Evolutionary conservation across 495 filamentous ascomycete species (phyloP), one percentile per base, ranked within the genome.

Genomic region (Xylaria venustula): DNA sequence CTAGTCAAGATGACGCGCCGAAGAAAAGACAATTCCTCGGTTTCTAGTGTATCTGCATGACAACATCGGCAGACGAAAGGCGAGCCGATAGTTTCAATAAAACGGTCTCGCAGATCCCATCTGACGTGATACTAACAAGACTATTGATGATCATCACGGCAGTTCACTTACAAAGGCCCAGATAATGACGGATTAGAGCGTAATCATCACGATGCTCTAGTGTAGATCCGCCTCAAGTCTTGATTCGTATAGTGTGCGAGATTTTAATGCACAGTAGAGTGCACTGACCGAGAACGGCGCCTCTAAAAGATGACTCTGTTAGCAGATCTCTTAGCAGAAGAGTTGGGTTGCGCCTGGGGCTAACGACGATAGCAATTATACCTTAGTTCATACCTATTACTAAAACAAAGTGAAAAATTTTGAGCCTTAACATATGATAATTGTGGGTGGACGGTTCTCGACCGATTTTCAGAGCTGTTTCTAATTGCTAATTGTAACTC

Each of bases 141-240:
- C 41, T 15, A 40, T 44, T 55, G 53, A 55, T 20, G 53, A 55
- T 55, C 53, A 45, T 30, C 53, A 23, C 53, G 53, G 53, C 53
- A 55, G 25, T 55, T 55, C n/a, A n/a, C 34, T 45, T 22, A 20
- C 32, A 53, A 11, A 12, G 15, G n/a, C 22, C 23, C 14, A 6
- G 5, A 52, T 12, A n/a, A 15, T 42, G 37, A 42, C 25, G 40
- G 41, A 30, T 15, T 17, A 42, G 34, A 41, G 51, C 51, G 36
- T 42, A 54, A 55, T 55, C 25, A 42, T 30, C 8, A 14, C 40
- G 26, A 20, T 55, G 9, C 8, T 30, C n/a, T 11, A 48, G 30
- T 34, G 30, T 34, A n/a, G n/a, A n/a, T n/a, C n/a, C n/a, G n/a
- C n/a, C n/a, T n/a, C n/a, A n/a, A n/a, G n/a, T n/a, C n/a, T n/a